Base-by-base conservation (phyloP, 352 stramenopile species). In the Phytophthora cajani region DNA sequence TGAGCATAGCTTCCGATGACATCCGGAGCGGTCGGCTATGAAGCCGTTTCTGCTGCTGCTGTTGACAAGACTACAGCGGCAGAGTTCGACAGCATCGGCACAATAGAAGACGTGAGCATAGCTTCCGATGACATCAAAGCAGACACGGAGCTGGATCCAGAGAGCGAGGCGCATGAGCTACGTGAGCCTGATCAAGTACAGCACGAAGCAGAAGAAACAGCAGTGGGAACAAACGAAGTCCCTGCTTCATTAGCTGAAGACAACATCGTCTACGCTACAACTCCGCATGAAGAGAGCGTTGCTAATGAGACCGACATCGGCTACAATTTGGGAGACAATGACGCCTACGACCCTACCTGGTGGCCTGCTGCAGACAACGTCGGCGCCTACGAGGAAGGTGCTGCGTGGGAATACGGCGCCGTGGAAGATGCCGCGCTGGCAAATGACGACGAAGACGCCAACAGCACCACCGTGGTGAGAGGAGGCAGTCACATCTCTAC, bases 401-500 rank as follows among this genome's bases (percentile, higher is more conserved):
- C 30, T 9, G 36, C 36, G 33, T 74, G 71, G 71, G 53, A 58
- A n/a, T 71, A 74, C 42, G 40, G 44, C 19, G 44, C 5, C 17
- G 58, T 55, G 9, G 56, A 72, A 55, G 58, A 68, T 16, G 42
- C 44, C 56, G 27, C 47, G 12, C 19, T 33, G 27, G 9, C 51
- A 47, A 55, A 53, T 53, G 58, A 67, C 72, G 67, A 75, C 9
- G 52, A 53, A 25, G 50, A 33, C 58, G 58, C 6, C 12, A 62
- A 38, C 4, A 62, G n/a, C 12, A 62, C 46, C 9, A 19, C 10
- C n/a, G 19, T 52, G n/a, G 30, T 27, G 10, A 54, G 52, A 7
- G 54, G 46, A 47, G 51, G 2, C 42, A 58, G 47, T 19, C 67
- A 67, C 38, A 77, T 83, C 46, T 85, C 79, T 7, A 88, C 80